Conservation (phyloP, 192 early-diverging fungal genomes). For the Coemansia brasiliensis region DNA sequence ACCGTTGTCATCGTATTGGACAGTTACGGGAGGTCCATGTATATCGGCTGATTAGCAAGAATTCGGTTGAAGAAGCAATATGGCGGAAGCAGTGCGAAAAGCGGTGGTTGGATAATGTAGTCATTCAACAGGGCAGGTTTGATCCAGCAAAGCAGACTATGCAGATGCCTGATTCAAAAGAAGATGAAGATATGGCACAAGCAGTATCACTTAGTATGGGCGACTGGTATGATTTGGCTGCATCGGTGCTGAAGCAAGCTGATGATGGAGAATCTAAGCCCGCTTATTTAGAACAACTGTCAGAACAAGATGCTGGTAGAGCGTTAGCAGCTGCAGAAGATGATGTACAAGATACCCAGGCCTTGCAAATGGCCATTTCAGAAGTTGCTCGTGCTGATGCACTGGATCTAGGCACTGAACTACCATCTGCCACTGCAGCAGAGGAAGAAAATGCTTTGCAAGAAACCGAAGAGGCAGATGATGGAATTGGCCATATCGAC, state of each 20-base stretch:
- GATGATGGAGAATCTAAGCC: neutral
- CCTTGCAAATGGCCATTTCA: conserved; percentile 26
- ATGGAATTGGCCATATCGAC: conserved; percentile 69
- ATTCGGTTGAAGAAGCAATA: conserved; percentile 77
- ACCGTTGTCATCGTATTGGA: conserved; percentile 94
- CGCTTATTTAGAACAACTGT: conserved; percentile 1
- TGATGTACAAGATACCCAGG: conserved; percentile 30
- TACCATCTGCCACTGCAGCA: neutral
- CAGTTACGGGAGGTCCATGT: conserved; percentile 82
- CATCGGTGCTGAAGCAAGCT: conserved; percentile 24
- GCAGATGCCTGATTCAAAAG: neutral
- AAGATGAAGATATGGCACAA: neutral
- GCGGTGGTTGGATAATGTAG: conserved; percentile 72
- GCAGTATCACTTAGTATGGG: conserved; percentile 15
- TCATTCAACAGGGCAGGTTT: conserved; percentile 79
- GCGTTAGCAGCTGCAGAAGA: conserved; percentile 28
- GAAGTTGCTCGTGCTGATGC: conserved; percentile 47
- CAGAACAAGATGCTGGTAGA: conserved; percentile 23
- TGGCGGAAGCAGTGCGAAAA: conserved; percentile 78
- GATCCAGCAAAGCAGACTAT: conserved; percentile 24
- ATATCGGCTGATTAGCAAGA: conserved; percentile 71
- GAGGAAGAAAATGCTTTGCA: neutral
- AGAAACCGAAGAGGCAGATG: conserved; percentile 30
- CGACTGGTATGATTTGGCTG: conserved; percentile 49
- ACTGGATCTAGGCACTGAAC: conserved; percentile 32